phyloP scores from a whole-genome alignment of 768 basidiomycete species.

The Psilocybe cubensis region DNA sequence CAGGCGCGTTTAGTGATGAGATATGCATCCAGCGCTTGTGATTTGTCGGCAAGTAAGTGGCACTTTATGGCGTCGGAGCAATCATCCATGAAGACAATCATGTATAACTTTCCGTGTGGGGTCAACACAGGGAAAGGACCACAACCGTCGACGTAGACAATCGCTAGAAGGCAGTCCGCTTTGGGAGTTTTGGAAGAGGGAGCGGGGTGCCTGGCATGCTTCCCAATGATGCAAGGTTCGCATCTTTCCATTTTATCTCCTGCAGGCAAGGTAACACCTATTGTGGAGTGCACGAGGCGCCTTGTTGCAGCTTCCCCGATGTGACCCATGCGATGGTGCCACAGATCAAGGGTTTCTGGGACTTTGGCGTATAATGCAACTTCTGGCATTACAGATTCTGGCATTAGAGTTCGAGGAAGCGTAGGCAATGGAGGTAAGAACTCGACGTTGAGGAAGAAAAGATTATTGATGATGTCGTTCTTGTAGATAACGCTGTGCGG shows the following conservation, averaged over 20 bases:
- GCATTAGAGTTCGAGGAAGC: too few species aligned
- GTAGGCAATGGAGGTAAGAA: background rate
- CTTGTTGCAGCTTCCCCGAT: slow-evolving; percentile 20
- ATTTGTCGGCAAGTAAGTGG: background rate
- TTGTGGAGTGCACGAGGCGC: background rate
- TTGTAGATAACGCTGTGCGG: background rate
- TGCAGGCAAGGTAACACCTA: slow-evolving; percentile 10
- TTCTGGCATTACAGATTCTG: too few species aligned
- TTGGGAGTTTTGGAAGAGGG: background rate
- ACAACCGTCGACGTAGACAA: slow-evolving; percentile 25
- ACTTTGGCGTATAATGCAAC: background rate
- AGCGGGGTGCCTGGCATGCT: slow-evolving; percentile 21
- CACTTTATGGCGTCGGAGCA: slow-evolving; percentile 13
- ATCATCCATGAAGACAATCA: slow-evolving; percentile 22
- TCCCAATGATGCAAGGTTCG: slow-evolving; percentile 27
- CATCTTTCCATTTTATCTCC: slow-evolving; percentile 15
- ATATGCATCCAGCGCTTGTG: slow-evolving; percentile 3
- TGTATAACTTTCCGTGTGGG: slow-evolving; percentile 17
- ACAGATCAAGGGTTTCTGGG: slow-evolving; percentile 9
- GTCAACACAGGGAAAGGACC: slow-evolving; percentile 25
- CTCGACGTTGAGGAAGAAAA: background rate
- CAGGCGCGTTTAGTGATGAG: background rate
- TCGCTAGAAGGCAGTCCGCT: slow-evolving; percentile 9
- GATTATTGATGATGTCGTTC: background rate
- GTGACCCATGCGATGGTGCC: slow-evolving; percentile 31